Base-by-base conservation (phyloP, 768 basidiomycete species). In the Hypholoma fasciculare region DNA sequence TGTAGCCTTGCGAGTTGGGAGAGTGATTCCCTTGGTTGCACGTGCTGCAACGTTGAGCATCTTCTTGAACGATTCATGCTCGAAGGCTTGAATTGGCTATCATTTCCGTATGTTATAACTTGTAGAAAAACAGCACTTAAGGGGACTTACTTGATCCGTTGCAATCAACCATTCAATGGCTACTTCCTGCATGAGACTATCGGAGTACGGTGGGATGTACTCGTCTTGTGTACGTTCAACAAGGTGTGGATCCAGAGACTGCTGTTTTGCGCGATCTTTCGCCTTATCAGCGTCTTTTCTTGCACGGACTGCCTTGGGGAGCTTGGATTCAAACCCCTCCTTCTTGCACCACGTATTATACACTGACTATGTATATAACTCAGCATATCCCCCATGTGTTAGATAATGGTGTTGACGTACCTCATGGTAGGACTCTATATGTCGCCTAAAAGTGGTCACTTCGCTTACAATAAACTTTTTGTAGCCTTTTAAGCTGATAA, bases 1-100 rank as follows among this genome's bases (percentile, higher is more conserved):
- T 0, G 65, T 65, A 0, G 55, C 43, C 42, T 71, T 69, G 0
- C 61, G 57, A 16, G 49, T 55, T 0, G 69, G 74, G 11, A 76
- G 62, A 7, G 56, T 63, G 3, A 76, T 65, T 1, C 72, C 67
- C n/a, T 64, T 47, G 0, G 64, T 73, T 1, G 75, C 71, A 3
- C 62, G 54, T 2, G 76, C 60, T 19, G 74, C 72, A 11, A 58
- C 48, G 6, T 37, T 26, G 13, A 61, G 46, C 60, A 61, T 77
- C 0, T 68, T 61, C 42, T 67, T 61, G 59, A 73, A 76, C 8
- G 61, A 46, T 0, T 67, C 70, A 50, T 77, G 69, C 7, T 74
- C 65, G 34, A 58, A 49, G 1, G 57, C 57, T 47, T 53, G 51
- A 38, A 58, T 53, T 11, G 51, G 37, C 56, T 57, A 34, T 8